These are phyloP conservation scores for Aspergillus novoparasiticus DNA, from an alignment of 2,329 filamentous ascomycete genomes.

Conservation along the genomic window DNA sequence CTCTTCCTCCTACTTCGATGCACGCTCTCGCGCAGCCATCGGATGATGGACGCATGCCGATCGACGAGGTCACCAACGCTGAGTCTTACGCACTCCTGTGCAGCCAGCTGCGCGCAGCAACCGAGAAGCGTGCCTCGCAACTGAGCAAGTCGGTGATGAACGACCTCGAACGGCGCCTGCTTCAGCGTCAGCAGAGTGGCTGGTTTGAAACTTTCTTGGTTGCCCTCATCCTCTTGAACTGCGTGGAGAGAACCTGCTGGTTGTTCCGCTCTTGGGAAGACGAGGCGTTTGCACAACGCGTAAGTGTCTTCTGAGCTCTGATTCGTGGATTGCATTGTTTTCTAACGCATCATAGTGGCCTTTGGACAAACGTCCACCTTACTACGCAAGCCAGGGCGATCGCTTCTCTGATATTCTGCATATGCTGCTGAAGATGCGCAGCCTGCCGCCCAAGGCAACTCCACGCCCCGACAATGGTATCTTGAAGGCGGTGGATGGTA, in stretches of 20 bases:
- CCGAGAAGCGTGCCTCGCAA: slow-evolving; percentile 57
- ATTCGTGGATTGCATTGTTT: neutral
- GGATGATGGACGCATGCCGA: slow-evolving; percentile 44
- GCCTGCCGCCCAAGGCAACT: slow-evolving; percentile 45
- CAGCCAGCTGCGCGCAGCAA: slow-evolving; percentile 57
- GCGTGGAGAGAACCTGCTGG: slow-evolving; percentile 62
- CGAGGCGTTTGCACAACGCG: slow-evolving; percentile 37
- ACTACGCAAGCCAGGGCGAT: slow-evolving; percentile 59
- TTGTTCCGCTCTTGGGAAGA: slow-evolving; percentile 58
- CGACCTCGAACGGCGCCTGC: slow-evolving; percentile 61
- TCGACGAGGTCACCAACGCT: slow-evolving; percentile 42
- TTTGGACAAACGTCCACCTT: slow-evolving; percentile 54
- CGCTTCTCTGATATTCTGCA: slow-evolving; percentile 60
- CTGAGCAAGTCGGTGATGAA: slow-evolving; percentile 60
- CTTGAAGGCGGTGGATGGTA: slow-evolving; percentile 41
- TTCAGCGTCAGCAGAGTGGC: slow-evolving; percentile 59
- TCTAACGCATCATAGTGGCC: slow-evolving; percentile 49
- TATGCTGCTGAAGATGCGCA: slow-evolving; percentile 61
- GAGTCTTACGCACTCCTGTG: slow-evolving; percentile 54
- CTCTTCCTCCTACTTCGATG: slow-evolving; percentile 38
- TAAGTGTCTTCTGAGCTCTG: slow-evolving; percentile 26
- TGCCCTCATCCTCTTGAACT: slow-evolving; percentile 60
- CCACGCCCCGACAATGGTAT: slow-evolving; percentile 42
- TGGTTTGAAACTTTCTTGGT: slow-evolving; percentile 63
- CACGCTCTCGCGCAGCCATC: slow-evolving; percentile 40